Evolutionary conservation across 1,284 basidiomycete genomes (phyloP).

Genomic region (Tilletia horrida): DNA sequence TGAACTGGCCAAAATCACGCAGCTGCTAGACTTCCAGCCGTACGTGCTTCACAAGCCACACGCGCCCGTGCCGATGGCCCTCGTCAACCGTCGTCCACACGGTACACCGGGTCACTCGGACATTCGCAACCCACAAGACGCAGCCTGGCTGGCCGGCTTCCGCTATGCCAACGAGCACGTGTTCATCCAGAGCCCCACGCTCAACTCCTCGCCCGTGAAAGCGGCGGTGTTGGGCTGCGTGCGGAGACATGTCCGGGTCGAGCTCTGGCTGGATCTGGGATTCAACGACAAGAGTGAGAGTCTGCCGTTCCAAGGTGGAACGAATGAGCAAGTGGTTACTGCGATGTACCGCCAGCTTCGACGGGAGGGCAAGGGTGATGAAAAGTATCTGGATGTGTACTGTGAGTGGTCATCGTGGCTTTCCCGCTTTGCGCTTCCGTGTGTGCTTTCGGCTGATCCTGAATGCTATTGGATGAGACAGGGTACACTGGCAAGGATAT

Average conservation of each 20-base stretch:
- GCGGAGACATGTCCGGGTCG: constrained; percentile 66
- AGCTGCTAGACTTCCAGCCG: constrained; percentile 47
- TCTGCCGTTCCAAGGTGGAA: constrained; percentile 75
- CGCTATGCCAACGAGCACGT: constrained; percentile 67
- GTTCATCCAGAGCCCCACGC: constrained; percentile 68
- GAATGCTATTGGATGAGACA: not conserved
- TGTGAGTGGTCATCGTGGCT: constrained; percentile 54
- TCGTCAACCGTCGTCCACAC: constrained; percentile 69
- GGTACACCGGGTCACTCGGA: constrained; percentile 64
- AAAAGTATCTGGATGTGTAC: constrained; percentile 65
- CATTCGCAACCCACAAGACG: constrained; percentile 68
- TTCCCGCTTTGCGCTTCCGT: not conserved
- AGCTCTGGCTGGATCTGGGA: constrained; percentile 56
- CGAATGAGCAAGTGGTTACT: constrained; percentile 71
- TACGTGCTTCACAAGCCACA: constrained; percentile 48
- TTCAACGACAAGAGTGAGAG: constrained; percentile 62
- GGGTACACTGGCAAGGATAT: constrained; percentile 66
- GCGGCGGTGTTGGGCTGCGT: constrained; percentile 66
- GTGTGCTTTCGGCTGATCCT: no score
- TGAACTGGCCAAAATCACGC: constrained; percentile 15
- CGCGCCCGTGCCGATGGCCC: constrained; percentile 67
- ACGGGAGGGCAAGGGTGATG: constrained; percentile 51
- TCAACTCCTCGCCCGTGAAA: constrained; percentile 69
- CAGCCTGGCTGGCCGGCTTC: constrained; percentile 72
- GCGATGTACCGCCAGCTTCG: constrained; percentile 61